Base-by-base conservation (phyloP, 208 protist genomes). In the Vickermania ingenoplastis region DNA sequence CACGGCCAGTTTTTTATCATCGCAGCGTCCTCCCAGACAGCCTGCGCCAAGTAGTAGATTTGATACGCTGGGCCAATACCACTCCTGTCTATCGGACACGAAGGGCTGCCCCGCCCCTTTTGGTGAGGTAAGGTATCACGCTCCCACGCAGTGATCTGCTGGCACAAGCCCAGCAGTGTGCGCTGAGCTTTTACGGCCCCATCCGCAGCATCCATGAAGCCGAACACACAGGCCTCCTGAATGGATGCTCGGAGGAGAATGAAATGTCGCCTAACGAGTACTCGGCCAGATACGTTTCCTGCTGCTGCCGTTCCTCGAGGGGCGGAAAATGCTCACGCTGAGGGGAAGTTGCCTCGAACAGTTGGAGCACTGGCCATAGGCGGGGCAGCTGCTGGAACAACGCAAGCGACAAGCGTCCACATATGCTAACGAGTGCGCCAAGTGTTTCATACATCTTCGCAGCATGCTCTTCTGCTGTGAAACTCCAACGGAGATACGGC, bases 51-150 rank as follows among this genome's bases (percentile, higher is more conserved):
- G 21, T 27, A n/a, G 24, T 55, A 55, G 13, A 55, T 55, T 14
- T 55, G 51, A 22, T 22, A 5, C 21, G 51, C 51, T 25, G 51
- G 51, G 24, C 24, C 22, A 5, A 28, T 5, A 30, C 65, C 49
- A 48, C 30, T 53, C 48, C 28, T 23, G 7, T 57, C 27, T 45
- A n/a, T n/a, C 57, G 2, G 13, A 41, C 53, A 57, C 25, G 49
- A n/a, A 24, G 22, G 49, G 26, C 22, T 21, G 26, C 22, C 7
- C 13, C 49, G n/a, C n/a, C n/a, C n/a, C n/a, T n/a, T n/a, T n/a
- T 14, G 23, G 23, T n/a, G 25, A n/a, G 23, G 23, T 17, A 29
- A 17, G 17, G n/a, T 54, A 5, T 54, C 50, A 13, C 22, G 50
- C 50, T 54, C 50, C 50, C n/a, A 54, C 21, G 11, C 7, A 11